Conservation (phyloP, 257 asterid species). For the Rhazya stricta region DNA sequence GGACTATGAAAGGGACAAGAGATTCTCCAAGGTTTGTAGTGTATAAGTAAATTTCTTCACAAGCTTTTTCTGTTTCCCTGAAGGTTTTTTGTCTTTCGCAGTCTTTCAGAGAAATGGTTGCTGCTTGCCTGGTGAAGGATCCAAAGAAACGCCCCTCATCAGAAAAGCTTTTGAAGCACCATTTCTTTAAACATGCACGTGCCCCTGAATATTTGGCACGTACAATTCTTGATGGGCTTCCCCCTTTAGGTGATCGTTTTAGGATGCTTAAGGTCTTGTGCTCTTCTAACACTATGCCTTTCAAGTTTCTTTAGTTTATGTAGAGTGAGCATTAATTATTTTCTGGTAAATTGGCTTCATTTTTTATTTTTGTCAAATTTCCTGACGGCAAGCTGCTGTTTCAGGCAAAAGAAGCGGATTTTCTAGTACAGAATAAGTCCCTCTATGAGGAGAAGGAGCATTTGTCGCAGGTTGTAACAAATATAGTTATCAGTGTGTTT, state of each 20-base stretch:
- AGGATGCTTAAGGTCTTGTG: constrained; percentile 88
- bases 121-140: constrained; percentile 98
- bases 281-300: constrained; percentile 35
- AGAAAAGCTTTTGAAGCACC: constrained; percentile 94
- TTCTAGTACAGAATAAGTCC: constrained; percentile 69
- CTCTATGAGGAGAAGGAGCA: constrained; percentile 87
- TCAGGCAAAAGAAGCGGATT: constrained; percentile 93
- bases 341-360: neutral
- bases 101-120: constrained; percentile 93
- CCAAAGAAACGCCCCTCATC: constrained; percentile 96
- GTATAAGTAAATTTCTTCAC: constrained; percentile 21
- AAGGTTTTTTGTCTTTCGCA: constrained; percentile 34
- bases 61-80: constrained; percentile 27
- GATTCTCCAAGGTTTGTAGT: constrained; percentile 84
- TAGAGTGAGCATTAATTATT: constrained; percentile 13
- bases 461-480: constrained; percentile 67
- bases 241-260: constrained; percentile 95
- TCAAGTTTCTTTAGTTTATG: constrained; percentile 19
- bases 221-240: constrained; percentile 60
- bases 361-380: neutral
- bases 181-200: constrained; percentile 77
- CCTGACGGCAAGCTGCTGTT: constrained; percentile 25
- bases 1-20: constrained; percentile 95
- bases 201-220: constrained; percentile 64
- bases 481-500: constrained; percentile 13